Conservation (phyloP, 306 rosid species). For the Canavalia gladiata region DNA sequence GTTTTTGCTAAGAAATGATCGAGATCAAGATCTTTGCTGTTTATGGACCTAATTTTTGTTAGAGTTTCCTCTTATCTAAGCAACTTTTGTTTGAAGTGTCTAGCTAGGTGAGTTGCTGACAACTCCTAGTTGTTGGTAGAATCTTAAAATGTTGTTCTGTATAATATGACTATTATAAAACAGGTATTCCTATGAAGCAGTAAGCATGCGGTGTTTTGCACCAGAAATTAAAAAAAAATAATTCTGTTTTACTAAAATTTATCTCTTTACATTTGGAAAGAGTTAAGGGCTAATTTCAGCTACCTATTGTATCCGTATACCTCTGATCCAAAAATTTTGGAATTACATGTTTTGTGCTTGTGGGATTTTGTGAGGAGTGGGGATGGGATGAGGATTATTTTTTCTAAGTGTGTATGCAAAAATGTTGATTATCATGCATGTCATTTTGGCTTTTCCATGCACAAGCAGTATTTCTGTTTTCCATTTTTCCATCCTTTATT, state of each 20-base stretch:
- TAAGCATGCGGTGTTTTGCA: constrained; percentile 4
- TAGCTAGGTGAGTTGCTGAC: constrained; percentile 25
- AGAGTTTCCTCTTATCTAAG: constrained; percentile 4
- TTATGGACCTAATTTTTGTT: not conserved
- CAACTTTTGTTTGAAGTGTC: not conserved
- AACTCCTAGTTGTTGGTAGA: constrained; percentile 3
- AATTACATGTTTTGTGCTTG: not conserved
- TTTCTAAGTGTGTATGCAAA: not conserved
- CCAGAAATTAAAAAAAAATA: constrained; percentile 5
- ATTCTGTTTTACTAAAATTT: not conserved
- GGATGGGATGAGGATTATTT: not conserved
- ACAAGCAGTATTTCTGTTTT: not conserved
- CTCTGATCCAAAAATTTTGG: not conserved
- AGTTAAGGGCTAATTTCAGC: not conserved
- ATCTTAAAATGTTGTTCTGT: constrained; percentile 34
- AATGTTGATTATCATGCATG: not conserved
- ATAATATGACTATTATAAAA: constrained; percentile 13
- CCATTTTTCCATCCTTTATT: not conserved
- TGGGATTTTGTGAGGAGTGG: not conserved
- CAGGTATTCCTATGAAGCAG: constrained; percentile 42
- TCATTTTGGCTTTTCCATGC: constrained; percentile 17
- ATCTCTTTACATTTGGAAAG: not conserved
- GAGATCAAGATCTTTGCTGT: constrained; percentile 31
- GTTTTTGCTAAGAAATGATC: not conserved
- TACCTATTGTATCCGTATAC: not conserved